Base-by-base conservation (phyloP, 2,329 filamentous ascomycete species). In the Domatiomyces globalis region DNA sequence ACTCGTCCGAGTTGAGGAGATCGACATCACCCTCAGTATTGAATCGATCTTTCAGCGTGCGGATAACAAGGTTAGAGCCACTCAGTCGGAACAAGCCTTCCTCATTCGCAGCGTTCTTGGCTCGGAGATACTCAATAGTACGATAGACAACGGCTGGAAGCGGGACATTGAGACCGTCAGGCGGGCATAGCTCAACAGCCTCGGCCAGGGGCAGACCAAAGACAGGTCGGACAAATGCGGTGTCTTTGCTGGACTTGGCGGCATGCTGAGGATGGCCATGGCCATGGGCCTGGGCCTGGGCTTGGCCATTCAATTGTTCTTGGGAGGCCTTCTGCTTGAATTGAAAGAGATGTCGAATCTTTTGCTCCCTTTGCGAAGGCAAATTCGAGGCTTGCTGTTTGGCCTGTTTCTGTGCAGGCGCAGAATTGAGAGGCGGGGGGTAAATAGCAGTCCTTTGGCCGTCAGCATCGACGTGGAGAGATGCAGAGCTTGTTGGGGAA, bases 71-170 rank as follows among this genome's bases (percentile, higher is more conserved):
- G 63, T 95, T 96, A 0, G 90, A 96, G n/a, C 92, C 92, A 66
- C 89, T 96, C 43, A 98, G 75, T 49, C 92, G 82, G 75, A 98
- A 98, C 43, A 98, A 95, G 44, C 92, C 92, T 67, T 98, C 92
- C 66, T 98, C 92, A 5, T 75, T 75, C 46, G 84, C 76, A 9
- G 89, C 92, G 56, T 85, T 80, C 70, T 89, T 89, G 5, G 80
- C 77, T 58, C 87, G 84, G 17, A 98, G 76, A 66, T 95, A 98
- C 66, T 96, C 87, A 55, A 98, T 85, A 64, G 88, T 95, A 52
- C 92, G 83, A 69, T 94, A 98, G 7, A 96, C 87, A 2, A 98
- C 92, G 5, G 90, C 86, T 1, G 92, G 92, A 25, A 98, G 72
- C 25, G 85, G 82, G 5, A 87, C 80, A 54, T 81, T 78, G 45